Conservation (phyloP, 257 asterid species). For the Solanum chiquidenum region DNA sequence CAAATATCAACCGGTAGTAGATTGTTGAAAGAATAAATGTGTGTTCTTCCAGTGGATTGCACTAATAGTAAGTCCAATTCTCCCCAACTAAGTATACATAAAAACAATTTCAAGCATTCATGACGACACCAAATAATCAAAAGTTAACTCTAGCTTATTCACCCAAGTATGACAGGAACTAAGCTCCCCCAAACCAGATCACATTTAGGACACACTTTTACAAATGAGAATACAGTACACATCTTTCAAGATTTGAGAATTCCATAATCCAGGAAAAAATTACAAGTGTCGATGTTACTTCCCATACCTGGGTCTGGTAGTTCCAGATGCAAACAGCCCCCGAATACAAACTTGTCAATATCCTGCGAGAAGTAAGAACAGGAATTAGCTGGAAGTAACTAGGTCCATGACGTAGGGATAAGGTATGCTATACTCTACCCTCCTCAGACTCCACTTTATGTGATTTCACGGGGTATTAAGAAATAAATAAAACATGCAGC, state of each 20-base stretch:
- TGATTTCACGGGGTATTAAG: neutral
- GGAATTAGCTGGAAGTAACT: neutral
- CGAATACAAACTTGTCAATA: conserved; percentile 76
- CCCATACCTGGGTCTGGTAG: conserved; percentile 80
- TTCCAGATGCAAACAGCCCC: conserved; percentile 93
- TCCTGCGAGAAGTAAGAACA: conserved; percentile 34
- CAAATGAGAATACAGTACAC: neutral
- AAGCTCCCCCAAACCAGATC: neutral
- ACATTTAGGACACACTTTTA: neutral
- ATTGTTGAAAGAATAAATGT: neutral
- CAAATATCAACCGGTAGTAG: neutral
- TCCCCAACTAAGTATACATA: neutral
- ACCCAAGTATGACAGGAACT: neutral
- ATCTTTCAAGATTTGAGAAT: neutral
- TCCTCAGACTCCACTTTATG: neutral
- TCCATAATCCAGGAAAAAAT: neutral
- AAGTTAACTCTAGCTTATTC: neutral
- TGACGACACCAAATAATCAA: neutral
- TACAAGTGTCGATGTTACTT: neutral
- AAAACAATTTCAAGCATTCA: neutral
- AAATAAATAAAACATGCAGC: neutral
- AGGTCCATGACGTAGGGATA: neutral
- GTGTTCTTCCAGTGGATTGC: neutral
- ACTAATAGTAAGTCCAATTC: neutral
- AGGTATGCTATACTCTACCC: neutral